A percentile compares a stretch with the other conserved stretches of the same genome.
phyloP scores from a whole-genome alignment of 2,329 filamentous ascomycete genomes.

The Alternaria longipes region DNA sequence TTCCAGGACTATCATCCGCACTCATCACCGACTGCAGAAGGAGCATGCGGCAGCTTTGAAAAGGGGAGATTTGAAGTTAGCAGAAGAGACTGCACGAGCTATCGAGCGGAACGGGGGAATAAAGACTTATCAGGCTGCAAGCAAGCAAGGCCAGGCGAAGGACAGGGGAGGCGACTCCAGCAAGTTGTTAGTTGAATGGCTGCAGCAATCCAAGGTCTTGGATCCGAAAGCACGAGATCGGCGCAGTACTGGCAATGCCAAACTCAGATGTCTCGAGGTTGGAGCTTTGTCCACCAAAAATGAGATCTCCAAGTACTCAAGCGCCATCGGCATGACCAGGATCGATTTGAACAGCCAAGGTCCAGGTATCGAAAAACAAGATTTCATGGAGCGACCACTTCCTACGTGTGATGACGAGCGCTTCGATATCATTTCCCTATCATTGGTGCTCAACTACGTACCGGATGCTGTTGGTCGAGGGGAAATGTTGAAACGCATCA shows the following conservation, averaged over 20 bases:
- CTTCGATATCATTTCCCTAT: slow-evolving; percentile 92
- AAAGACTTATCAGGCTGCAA: slow-evolving; percentile 68
- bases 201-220: slow-evolving; percentile 50
- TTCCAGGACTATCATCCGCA: slow-evolving; percentile 66
- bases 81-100: slow-evolving; percentile 56
- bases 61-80: slow-evolving; percentile 52
- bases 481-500: slow-evolving; percentile 73
- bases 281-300: slow-evolving; percentile 87
- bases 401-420: slow-evolving; percentile 68
- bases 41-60: slow-evolving; percentile 61
- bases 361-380: slow-evolving; percentile 81
- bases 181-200: slow-evolving; percentile 67
- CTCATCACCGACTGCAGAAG: slow-evolving; percentile 69
- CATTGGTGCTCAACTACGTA: slow-evolving; percentile 93
- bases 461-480: slow-evolving; percentile 78
- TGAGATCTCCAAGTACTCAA: slow-evolving; percentile 75
- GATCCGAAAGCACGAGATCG: slow-evolving; percentile 16
- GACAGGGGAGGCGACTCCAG: slow-evolving; percentile 72
- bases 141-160: slow-evolving; percentile 68
- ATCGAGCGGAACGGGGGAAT: slow-evolving; percentile 68
- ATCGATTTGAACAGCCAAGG: slow-evolving; percentile 93
- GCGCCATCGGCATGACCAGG: slow-evolving; percentile 75
- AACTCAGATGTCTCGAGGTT: slow-evolving; percentile 80
- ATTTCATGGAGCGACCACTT: slow-evolving; percentile 90
- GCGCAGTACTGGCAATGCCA: slow-evolving; percentile 2